Base-by-base conservation (phyloP, 1,284 basidiomycete genomes). In the Tilletiopsis washingtonensis region DNA sequence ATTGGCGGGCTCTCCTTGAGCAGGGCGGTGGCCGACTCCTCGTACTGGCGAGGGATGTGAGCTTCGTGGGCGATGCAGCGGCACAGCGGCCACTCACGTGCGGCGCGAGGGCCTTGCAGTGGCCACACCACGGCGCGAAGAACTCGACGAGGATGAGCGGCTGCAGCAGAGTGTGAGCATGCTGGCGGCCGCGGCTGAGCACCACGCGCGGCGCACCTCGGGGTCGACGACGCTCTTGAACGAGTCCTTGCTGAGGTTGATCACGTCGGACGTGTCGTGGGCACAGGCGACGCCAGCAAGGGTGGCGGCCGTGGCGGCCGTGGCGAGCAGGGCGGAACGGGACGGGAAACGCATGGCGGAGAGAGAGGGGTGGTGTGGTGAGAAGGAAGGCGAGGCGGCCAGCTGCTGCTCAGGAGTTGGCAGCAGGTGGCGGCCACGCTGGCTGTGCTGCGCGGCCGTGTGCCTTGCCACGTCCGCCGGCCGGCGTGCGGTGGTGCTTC, bases 111-210 rank as follows among this genome's bases (percentile, higher is more conserved):
- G 86, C 84, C 74, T 91, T 90, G 80, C 89, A 93, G 78, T 72
- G 57, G 26, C 73, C 75, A 25, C 74, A 88, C 87, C 87, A 90
- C 52, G 88, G 88, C 32, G 88, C 89, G 74, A 86, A 93, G 82
- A 91, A 96, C 80, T 98, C 93, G 64, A 97, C 87, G 41, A 98
- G 81, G 61, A 91, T 84, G 57, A 97, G 78, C 37, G 84, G 74
- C 70, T 88, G 83, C 38, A 24, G 56, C 62, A 27, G 73, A 25
- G 20, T 23, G 14, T 23, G 14, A 11, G 40, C 37, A 43, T 20
- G 21, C 2, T 15, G 6, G 7, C 3, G 5, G 34, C 1, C 34
- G 3, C 37, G n/a, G 15, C n/a, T 34, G 26, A 20, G 9, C 9
- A 14, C 23, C 19, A 14, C 9, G 11, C 5, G 17, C 29, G 12